Evolutionary conservation across 768 basidiomycete genomes (phyloP), one percentile per base, ranked within the genome.

Genomic region (Auricularia heimuer): DNA sequence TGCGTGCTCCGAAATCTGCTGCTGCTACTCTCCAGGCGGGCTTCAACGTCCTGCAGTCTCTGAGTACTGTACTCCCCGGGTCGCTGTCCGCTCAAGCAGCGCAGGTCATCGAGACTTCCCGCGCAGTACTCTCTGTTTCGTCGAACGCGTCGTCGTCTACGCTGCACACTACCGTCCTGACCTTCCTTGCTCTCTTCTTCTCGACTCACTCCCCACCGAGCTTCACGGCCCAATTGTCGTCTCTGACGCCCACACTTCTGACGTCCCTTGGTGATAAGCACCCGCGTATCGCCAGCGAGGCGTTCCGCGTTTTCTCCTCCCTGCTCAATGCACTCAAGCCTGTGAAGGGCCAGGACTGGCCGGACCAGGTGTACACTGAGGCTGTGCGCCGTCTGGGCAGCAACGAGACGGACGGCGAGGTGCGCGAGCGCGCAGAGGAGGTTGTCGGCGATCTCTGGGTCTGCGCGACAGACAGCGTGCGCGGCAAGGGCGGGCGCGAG

Each of bases 381-480:
- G 87, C 92, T 10, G 77, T 90, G 3, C 73, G 77, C 24, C 81
- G 92, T 62, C 76, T 99, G 44, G 82, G 78, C 62, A 88, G 83
- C 58, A 85, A 90, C 66, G 90, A 95, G 68, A 95, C 95, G 1
- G 96, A 98, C 73, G 86, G 90, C 3, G 95, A 97, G 68, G 92
- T 98, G 24, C 84, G 94, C 44, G 81, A 82, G 33, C 85, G 83
- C 67, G 94, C 94, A 0, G 89, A 98, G 69, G 86, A 89, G 37
- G 85, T 85, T 61, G 82, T 96, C 54, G 94, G 89, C 1, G 89
- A 94, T 72, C 77, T 98, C 8, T 92, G 97, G 87, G 82, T 92
- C 62, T 88, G 86, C 68, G 92, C 94, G 1, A 87, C 89, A 0
- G 91, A 94, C 60, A 75, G 85, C 14, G 80, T 91, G 42, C 81